Conservation (phyloP, 108 stramenopile species). For the Discostella pseudostelligera region DNA sequence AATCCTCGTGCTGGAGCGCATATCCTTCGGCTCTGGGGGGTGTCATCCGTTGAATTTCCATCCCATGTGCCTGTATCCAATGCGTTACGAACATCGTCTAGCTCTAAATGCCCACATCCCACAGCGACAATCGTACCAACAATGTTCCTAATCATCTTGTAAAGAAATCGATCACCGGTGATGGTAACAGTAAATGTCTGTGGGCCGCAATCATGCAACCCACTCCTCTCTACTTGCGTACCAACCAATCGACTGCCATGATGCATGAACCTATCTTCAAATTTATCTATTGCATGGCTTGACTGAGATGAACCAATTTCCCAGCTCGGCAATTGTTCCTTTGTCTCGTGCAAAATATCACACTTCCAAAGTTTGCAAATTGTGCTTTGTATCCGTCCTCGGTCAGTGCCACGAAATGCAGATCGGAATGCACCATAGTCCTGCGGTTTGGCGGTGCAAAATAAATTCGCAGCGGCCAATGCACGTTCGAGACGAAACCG, state of each 20-base stretch:
- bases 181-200: slow-evolving; percentile 51
- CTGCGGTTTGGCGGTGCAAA: slow-evolving; percentile 14
- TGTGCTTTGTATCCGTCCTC: slow-evolving; percentile 42
- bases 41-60: neutral
- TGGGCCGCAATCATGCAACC: slow-evolving; percentile 2
- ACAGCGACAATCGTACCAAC: slow-evolving; percentile 76
- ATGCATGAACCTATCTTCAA: slow-evolving; percentile 2
- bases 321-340: slow-evolving; percentile 43
- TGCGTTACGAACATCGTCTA: slow-evolving; percentile 50
- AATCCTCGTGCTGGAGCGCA: slow-evolving; percentile 51
- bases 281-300: neutral
- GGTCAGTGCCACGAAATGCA: slow-evolving; percentile 59
- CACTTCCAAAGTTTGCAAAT: slow-evolving; percentile 50
- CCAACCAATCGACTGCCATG: slow-evolving; percentile 32
- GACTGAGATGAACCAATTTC: slow-evolving; percentile 15
- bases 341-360: slow-evolving; percentile 24
- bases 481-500: slow-evolving; percentile 41
- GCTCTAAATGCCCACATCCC: slow-evolving; percentile 45
- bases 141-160: slow-evolving; percentile 80
- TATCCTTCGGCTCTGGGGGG: slow-evolving; percentile 20
- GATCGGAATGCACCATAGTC: slow-evolving; percentile 77
- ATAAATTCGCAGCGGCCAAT: slow-evolving; percentile 29
- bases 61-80: slow-evolving; percentile 33
- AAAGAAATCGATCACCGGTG: slow-evolving; percentile 78
- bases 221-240: no score